phyloP scores from a whole-genome alignment of 768 basidiomycete genomes.

The Mycena alexandri region DNA sequence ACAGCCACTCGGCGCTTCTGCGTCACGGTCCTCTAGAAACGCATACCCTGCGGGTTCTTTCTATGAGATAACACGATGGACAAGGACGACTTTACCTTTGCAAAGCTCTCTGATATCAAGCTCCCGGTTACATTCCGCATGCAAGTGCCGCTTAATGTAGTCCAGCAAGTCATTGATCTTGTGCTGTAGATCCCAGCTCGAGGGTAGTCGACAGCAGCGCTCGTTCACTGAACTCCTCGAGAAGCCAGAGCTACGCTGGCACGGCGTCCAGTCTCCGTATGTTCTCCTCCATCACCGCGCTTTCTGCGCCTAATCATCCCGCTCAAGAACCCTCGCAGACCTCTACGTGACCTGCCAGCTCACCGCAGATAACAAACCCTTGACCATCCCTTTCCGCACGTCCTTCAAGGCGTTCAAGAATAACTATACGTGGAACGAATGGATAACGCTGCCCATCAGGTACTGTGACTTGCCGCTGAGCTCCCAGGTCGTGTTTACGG shows the following conservation, averaged over 20 bases:
- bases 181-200: conserved; percentile 78
- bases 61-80: conserved; percentile 52
- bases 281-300: conserved; percentile 42
- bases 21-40: conserved; percentile 1
- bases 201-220: conserved; percentile 80
- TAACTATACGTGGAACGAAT: conserved; percentile 95
- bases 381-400: conserved; percentile 93
- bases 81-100: conserved; percentile 90
- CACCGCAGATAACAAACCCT: conserved; percentile 91
- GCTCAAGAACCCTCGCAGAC: conserved; percentile 85
- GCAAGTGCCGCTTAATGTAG: conserved; percentile 53
- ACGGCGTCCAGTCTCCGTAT: conserved; percentile 86
- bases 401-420: conserved; percentile 94
- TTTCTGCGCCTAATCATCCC: conserved; percentile 36
- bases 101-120: conserved; percentile 90
- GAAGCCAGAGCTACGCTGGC: conserved; percentile 83
- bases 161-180: conserved; percentile 3
- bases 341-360: conserved; percentile 95
- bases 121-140: conserved; percentile 89
- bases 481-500: conserved; percentile 92
- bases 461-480: conserved; percentile 94
- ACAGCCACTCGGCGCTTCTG: conserved; percentile 10
- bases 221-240: conserved; percentile 86
- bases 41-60: background rate
- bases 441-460: conserved; percentile 90